Percentiles rank a stretch among this genome's conserved stretches.
These are phyloP conservation scores for Tetratostichococcus sp. DNA, from an alignment of 139 green algal genomes.

Conservation along the genomic window DNA sequence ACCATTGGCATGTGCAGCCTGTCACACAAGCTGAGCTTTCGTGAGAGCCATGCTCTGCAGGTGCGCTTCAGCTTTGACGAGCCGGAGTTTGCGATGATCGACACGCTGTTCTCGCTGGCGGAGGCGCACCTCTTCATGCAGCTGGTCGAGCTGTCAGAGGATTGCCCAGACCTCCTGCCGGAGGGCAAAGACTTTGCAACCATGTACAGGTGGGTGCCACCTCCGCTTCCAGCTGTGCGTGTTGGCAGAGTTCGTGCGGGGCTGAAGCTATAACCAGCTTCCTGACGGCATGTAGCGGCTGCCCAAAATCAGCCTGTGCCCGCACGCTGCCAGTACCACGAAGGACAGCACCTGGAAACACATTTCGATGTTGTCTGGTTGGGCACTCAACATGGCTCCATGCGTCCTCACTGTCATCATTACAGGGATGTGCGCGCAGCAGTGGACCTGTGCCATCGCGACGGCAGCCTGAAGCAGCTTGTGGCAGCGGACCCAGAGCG, in stretches of 20 bases:
- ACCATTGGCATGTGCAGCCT: too few relatives aligned
- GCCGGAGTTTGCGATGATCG: constrained; percentile 77
- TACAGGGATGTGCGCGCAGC: constrained; percentile 86
- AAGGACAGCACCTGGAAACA: too few relatives aligned
- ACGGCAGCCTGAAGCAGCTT: constrained; percentile 87
- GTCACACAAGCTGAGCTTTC: too few relatives aligned
- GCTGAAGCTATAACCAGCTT: too few relatives aligned
- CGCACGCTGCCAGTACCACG: too few relatives aligned
- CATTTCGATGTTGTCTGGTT: too few relatives aligned
- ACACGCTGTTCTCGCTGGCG: constrained; percentile 95
- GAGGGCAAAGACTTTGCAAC: constrained; percentile 32
- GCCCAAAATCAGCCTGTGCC: too few relatives aligned
- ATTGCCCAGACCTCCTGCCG: constrained; percentile 30
- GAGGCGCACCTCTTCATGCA: constrained; percentile 93
- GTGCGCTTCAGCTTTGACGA: constrained; percentile 64
- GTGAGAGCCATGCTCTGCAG: constrained; percentile 28
- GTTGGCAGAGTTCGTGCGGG: too few relatives aligned
- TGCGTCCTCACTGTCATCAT: too few relatives aligned
- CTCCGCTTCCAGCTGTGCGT: too few relatives aligned
- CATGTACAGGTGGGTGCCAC: constrained; percentile 27
- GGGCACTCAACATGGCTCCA: too few relatives aligned
- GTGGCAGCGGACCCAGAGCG: constrained; percentile 83
- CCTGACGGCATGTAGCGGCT: too few relatives aligned
- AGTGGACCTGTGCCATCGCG: constrained; percentile 95
- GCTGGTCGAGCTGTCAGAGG: constrained; percentile 71